phyloP scores from a whole-genome alignment of 1,139 yeast species.

The Tardiomyces blankii region DNA sequence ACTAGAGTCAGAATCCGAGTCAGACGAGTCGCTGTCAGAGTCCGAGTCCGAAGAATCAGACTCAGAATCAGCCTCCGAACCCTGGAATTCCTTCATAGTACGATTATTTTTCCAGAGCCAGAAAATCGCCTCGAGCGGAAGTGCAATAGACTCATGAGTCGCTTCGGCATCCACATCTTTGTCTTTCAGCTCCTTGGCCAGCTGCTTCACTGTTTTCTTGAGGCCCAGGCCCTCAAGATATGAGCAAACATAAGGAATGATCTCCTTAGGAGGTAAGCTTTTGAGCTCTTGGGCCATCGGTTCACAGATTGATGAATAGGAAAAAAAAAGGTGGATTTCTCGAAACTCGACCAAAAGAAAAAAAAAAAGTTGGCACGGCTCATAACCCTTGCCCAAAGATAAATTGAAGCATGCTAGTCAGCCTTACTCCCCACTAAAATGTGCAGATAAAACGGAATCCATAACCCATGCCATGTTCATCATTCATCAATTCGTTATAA shows the following conservation, averaged over 20 bases:
- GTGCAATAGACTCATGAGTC: background rate
- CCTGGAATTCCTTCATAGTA: constrained; percentile 15
- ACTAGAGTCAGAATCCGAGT: constrained; percentile 18
- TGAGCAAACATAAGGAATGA: constrained; percentile 17
- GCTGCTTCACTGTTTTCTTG: constrained; percentile 17
- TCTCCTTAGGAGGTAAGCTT: constrained; percentile 8
- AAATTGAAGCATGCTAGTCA: no score
- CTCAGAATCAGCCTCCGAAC: constrained; percentile 5
- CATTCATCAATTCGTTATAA: background rate
- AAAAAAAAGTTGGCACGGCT: background rate
- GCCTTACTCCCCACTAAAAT: no score
- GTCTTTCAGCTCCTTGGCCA: constrained; percentile 5
- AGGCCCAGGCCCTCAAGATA: constrained; percentile 16
- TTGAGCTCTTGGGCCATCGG: background rate
- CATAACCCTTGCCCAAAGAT: background rate
- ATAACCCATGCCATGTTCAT: background rate
- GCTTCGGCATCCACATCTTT: constrained; percentile 1
- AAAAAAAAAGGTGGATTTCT: no score
- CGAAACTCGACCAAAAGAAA: no score
- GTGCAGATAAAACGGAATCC: no score
- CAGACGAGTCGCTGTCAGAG: constrained; percentile 9
- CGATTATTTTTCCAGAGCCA: constrained; percentile 16
- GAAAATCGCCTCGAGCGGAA: constrained; percentile 5
- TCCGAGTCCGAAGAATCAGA: constrained; percentile 9
- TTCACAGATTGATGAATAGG: background rate